Conservation (phyloP, 805 yeast genomes). For the Metschnikowia lachancei region DNA sequence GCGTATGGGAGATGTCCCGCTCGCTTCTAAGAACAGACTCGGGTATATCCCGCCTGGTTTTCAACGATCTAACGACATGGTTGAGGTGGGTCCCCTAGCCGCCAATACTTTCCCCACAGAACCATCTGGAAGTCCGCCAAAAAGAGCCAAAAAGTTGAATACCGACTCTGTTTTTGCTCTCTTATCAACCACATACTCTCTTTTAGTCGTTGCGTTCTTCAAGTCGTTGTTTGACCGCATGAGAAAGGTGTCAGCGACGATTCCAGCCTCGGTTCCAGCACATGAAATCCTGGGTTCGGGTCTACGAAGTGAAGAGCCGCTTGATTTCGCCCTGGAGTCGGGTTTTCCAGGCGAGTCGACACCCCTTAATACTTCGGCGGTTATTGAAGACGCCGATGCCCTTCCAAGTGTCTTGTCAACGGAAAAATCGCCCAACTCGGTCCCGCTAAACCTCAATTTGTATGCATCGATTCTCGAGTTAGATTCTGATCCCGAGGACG, state of each 20-base stretch:
- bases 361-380: constrained; percentile 1
- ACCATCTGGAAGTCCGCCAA: neutral
- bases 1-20: constrained; percentile 5
- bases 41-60: constrained; percentile 9
- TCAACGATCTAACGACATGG: too few relatives aligned
- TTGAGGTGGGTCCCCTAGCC: too few relatives aligned
- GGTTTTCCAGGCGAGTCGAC: constrained; percentile 10
- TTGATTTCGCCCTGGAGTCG: neutral
- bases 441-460: constrained; percentile 1
- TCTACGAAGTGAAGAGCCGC: constrained; percentile 2
- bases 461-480: constrained; percentile 16
- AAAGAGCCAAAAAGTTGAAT: neutral
- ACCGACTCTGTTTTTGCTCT: constrained; percentile 7
- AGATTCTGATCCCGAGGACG: constrained; percentile 18
- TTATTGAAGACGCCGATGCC: neutral
- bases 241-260: neutral
- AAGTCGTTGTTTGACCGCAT: constrained; percentile 10
- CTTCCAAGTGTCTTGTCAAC: neutral
- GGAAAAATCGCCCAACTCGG: neutral
- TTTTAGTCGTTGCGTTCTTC: constrained; percentile 12
- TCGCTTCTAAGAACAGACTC: constrained; percentile 8
- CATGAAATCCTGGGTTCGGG: neutral
- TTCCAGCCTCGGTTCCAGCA: too few relatives aligned
- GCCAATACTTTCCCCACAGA: neutral
- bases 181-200: constrained; percentile 13